These are phyloP conservation scores for Gryganskiella cystojenkinii DNA, from an alignment of 192 early-diverging fungal species.

Conservation along the genomic window DNA sequence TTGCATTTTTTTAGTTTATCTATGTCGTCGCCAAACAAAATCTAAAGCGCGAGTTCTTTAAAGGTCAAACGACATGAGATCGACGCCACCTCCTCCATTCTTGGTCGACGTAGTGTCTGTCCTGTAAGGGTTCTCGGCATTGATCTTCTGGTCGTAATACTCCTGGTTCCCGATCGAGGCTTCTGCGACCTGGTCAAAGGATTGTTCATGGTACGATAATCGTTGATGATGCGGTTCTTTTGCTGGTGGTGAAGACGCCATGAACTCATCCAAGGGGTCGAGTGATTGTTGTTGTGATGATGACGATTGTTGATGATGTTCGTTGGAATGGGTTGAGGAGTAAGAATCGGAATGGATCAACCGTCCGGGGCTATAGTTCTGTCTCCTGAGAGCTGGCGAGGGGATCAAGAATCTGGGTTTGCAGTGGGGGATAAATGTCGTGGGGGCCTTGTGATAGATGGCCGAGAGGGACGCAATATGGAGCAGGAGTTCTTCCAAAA, in stretches of 20 bases:
- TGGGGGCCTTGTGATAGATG: conserved; percentile 92
- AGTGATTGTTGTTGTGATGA: not conserved
- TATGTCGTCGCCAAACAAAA: too few relatives aligned
- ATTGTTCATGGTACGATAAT: conserved; percentile 44
- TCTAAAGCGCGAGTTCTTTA: not conserved
- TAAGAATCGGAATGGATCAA: conserved; percentile 38
- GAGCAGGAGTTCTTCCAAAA: conserved; percentile 90
- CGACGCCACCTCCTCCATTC: conserved; percentile 12
- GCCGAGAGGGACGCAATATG: conserved; percentile 90
- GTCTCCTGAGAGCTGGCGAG: conserved; percentile 59
- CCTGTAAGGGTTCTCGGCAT: conserved; percentile 45
- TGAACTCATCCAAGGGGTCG: conserved; percentile 10
- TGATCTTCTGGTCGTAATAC: conserved; percentile 50
- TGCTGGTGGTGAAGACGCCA: not conserved
- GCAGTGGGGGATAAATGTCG: conserved; percentile 81
- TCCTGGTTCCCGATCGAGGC: conserved; percentile 52
- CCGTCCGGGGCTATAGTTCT: conserved; percentile 32
- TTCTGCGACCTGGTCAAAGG: conserved; percentile 48
- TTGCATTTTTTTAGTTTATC: too few relatives aligned
- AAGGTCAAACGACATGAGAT: conserved; percentile 51
- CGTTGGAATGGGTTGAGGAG: conserved; percentile 4
- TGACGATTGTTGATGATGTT: conserved; percentile 1
- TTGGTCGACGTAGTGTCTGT: conserved; percentile 32
- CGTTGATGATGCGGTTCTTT: conserved; percentile 47
- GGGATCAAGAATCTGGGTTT: conserved; percentile 64